A percentile compares a stretch with the other conserved stretches of the same genome.
Evolutionary conservation across 768 basidiomycete species (phyloP).

Genomic region (Postia placenta): DNA sequence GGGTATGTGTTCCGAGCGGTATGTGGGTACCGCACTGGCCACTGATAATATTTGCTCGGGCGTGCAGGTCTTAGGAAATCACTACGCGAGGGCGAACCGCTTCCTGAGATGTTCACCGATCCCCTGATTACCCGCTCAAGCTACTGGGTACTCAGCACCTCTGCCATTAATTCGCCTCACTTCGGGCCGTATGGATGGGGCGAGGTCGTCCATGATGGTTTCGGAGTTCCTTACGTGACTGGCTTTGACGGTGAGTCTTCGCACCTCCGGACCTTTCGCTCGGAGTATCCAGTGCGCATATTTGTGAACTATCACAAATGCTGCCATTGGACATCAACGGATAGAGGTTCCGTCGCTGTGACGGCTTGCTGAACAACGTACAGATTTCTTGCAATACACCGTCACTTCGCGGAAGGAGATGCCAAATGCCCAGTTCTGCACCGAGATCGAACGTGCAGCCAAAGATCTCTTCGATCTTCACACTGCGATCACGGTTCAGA

Average conservation of each 20-base stretch:
- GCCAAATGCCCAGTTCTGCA: constrained; percentile 69
- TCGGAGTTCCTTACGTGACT: constrained; percentile 94
- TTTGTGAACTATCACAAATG: too few relatives aligned
- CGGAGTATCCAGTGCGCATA: too few relatives aligned
- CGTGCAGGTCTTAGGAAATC: constrained; percentile 63
- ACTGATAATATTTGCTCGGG: neutral
- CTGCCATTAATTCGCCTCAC: constrained; percentile 81
- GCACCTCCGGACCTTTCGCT: too few relatives aligned
- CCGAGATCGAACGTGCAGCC: constrained; percentile 59
- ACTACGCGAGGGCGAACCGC: constrained; percentile 51
- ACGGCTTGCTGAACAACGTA: too few relatives aligned
- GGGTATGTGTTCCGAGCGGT: constrained; percentile 38
- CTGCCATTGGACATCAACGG: too few relatives aligned
- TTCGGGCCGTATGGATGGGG: constrained; percentile 92
- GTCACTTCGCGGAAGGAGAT: constrained; percentile 82
- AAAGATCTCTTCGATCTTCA: constrained; percentile 64
- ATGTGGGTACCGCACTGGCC: neutral
- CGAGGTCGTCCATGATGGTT: constrained; percentile 90
- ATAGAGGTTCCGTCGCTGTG: too few relatives aligned
- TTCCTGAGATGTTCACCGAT: constrained; percentile 72
- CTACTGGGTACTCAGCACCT: constrained; percentile 88
- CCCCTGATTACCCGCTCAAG: constrained; percentile 65
- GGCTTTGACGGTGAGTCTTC: constrained; percentile 29
- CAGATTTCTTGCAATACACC: constrained; percentile 80
- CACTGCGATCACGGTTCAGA: constrained; percentile 1